These are phyloP conservation scores for Mycena pura DNA, from an alignment of 768 basidiomycete genomes.

Conservation along the genomic window DNA sequence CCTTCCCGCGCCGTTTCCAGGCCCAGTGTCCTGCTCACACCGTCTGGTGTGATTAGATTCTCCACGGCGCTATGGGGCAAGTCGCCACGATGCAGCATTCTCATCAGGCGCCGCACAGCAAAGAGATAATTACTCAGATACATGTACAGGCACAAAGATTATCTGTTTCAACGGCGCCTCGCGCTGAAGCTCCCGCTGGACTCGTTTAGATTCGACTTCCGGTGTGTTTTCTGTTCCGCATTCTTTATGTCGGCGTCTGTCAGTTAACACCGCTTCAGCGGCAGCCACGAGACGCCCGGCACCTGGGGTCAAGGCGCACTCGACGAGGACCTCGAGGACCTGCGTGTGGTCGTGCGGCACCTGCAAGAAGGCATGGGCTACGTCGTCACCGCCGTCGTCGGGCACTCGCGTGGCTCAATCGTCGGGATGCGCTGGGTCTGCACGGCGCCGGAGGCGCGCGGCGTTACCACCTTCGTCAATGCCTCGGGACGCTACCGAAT, in stretches of 20 bases:
- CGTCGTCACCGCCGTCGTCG: slow-evolving; percentile 70
- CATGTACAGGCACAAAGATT: slow-evolving; percentile 79
- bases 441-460: slow-evolving; percentile 61
- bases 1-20: slow-evolving; percentile 11
- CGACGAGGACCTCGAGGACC: slow-evolving; percentile 67
- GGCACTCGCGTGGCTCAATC: slow-evolving; percentile 82
- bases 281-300: slow-evolving; percentile 80
- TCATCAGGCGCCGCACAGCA: slow-evolving; percentile 28
- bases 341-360: slow-evolving; percentile 68
- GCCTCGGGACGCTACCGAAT: slow-evolving; percentile 82
- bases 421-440: slow-evolving; percentile 73
- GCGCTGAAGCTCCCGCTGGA: slow-evolving; percentile 71
- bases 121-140: slow-evolving; percentile 22
- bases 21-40: slow-evolving; percentile 24
- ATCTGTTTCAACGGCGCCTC: slow-evolving; percentile 79
- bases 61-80: slow-evolving; percentile 84
- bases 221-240: slow-evolving; percentile 50
- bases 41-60: slow-evolving; percentile 54
- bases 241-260: slow-evolving; percentile 5
- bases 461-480: slow-evolving; percentile 71
- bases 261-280: slow-evolving; percentile 47
- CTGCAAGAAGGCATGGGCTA: slow-evolving; percentile 69
- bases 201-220: slow-evolving; percentile 88
- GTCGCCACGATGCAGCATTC: slow-evolving; percentile 25
- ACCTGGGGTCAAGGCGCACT: slow-evolving; percentile 67